Conservation (phyloP, 139 green algal species). For the Pleodorina starrii region DNA sequence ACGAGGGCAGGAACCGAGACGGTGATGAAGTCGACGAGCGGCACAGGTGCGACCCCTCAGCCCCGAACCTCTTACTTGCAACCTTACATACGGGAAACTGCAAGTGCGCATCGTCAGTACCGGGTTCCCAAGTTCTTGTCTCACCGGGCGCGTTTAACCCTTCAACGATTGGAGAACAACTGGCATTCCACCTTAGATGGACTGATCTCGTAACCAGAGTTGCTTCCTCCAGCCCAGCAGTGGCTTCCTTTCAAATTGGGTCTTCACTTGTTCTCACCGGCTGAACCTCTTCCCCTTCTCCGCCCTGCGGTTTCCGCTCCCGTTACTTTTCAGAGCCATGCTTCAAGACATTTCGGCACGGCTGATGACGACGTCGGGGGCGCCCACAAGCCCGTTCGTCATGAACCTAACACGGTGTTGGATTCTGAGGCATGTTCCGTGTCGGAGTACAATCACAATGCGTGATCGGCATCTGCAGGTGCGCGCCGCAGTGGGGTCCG, state of each 20-base stretch:
- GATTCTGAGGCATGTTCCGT: conserved; percentile 83
- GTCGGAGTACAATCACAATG: conserved; percentile 76
- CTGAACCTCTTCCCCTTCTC: no score
- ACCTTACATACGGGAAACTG: no score
- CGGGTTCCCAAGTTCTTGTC: no score
- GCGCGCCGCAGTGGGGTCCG: no score
- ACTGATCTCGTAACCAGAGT: no score
- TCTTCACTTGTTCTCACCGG: no score
- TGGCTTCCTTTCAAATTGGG: background rate
- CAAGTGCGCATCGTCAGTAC: no score
- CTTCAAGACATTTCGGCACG: conserved; percentile 57
- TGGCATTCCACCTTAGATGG: no score
- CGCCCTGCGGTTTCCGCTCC: background rate
- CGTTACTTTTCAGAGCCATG: conserved; percentile 58
- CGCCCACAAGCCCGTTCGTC: background rate
- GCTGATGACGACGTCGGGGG: background rate
- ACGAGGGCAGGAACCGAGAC: conserved; percentile 13
- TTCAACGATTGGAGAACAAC: no score
- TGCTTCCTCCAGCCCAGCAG: background rate
- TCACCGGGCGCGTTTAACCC: no score
- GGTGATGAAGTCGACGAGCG: conserved; percentile 40
- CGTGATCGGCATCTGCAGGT: conserved; percentile 60
- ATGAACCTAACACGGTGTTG: conserved; percentile 53
- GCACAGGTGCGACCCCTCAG: conserved; percentile 56
- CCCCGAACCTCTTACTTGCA: no score